Evolutionary conservation across 331 rosid species (phyloP).

Genomic region (Dryas integrifolia): DNA sequence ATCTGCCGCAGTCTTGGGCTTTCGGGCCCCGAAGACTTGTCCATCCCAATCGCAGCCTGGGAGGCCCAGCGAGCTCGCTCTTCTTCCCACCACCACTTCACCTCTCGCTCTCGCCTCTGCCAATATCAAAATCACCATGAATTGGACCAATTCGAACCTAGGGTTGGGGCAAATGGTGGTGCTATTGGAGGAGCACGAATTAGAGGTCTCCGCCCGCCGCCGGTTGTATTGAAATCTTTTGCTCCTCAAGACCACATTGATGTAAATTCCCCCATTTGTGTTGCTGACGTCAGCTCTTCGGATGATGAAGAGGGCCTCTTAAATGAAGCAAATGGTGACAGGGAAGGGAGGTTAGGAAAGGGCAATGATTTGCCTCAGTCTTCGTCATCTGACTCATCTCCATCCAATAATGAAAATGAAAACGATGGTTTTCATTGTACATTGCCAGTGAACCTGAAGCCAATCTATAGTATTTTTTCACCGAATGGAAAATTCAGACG

Average conservation of each 20-base stretch:
- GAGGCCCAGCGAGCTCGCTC: slow-evolving; percentile 45
- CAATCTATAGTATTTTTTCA: slow-evolving; percentile 24
- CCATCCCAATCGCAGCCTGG: slow-evolving; percentile 56
- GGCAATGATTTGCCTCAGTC: slow-evolving; percentile 10
- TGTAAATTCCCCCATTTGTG: slow-evolving; percentile 10
- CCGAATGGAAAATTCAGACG: slow-evolving; percentile 38
- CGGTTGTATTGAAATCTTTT: slow-evolving; percentile 34
- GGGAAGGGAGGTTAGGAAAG: background rate
- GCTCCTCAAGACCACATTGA: slow-evolving; percentile 21
- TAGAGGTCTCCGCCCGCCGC: slow-evolving; percentile 47
- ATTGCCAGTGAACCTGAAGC: background rate
- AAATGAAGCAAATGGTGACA: slow-evolving; percentile 1
- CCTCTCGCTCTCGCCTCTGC: slow-evolving; percentile 12
- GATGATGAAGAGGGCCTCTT: slow-evolving; percentile 29
- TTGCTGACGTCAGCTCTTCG: slow-evolving; percentile 15
- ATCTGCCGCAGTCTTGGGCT: slow-evolving; percentile 56
- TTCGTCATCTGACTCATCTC: slow-evolving; percentile 25
- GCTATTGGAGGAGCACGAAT: slow-evolving; percentile 22
- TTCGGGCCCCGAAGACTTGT: slow-evolving; percentile 60
- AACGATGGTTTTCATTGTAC: slow-evolving; percentile 8
- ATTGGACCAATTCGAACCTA: slow-evolving; percentile 1
- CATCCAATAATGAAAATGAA: slow-evolving; percentile 32
- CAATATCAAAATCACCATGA: background rate
- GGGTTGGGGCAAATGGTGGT: slow-evolving; percentile 12
- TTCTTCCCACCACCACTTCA: slow-evolving; percentile 12